These are phyloP conservation scores for Rhynchosporium secalis DNA, from an alignment of 2,329 filamentous ascomycete genomes.

Conservation along the genomic window DNA sequence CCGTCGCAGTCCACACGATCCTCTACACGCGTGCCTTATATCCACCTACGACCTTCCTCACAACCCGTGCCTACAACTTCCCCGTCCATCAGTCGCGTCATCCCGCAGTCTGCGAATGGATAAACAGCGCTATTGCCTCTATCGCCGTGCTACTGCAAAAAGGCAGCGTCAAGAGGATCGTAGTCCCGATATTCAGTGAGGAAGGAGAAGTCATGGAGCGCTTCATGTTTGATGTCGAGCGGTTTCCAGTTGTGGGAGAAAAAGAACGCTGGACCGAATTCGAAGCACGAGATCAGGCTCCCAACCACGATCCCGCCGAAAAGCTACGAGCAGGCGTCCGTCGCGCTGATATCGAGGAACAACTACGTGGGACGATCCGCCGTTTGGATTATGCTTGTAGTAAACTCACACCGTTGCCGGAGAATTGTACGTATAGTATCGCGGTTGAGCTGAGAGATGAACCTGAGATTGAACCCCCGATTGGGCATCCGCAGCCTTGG, in stretches of 20 bases:
- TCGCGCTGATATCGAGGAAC: slow-evolving; percentile 67
- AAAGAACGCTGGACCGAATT: slow-evolving; percentile 43
- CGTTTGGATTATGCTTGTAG: slow-evolving; percentile 61
- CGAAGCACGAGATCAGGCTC: slow-evolving; percentile 18
- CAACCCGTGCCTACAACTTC: slow-evolving; percentile 67
- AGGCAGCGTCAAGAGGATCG: slow-evolving; percentile 41
- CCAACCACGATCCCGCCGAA: not conserved
- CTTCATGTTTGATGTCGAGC: slow-evolving; percentile 45
- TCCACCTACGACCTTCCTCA: slow-evolving; percentile 64
- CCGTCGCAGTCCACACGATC: slow-evolving; percentile 69
- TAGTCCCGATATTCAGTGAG: slow-evolving; percentile 42
- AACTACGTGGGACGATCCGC: slow-evolving; percentile 66
- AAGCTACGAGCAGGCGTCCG: slow-evolving; percentile 41
- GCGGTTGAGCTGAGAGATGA: slow-evolving; percentile 70
- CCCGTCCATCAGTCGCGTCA: slow-evolving; percentile 70
- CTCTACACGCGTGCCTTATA: slow-evolving; percentile 68
- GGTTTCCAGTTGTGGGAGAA: slow-evolving; percentile 42
- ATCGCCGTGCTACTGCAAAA: slow-evolving; percentile 62
- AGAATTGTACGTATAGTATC: slow-evolving; percentile 72
- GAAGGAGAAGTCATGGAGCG: slow-evolving; percentile 43
- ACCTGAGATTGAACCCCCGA: slow-evolving; percentile 49
- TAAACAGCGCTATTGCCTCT: slow-evolving; percentile 63
- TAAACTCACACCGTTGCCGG: slow-evolving; percentile 57
- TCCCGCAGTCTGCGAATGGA: slow-evolving; percentile 69
- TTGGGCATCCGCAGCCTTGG: slow-evolving; percentile 62